Percentiles rank a stretch among this genome's conserved stretches.
Conservation (phyloP, 179 eudicot species). For the Patellifolia procumbens region DNA sequence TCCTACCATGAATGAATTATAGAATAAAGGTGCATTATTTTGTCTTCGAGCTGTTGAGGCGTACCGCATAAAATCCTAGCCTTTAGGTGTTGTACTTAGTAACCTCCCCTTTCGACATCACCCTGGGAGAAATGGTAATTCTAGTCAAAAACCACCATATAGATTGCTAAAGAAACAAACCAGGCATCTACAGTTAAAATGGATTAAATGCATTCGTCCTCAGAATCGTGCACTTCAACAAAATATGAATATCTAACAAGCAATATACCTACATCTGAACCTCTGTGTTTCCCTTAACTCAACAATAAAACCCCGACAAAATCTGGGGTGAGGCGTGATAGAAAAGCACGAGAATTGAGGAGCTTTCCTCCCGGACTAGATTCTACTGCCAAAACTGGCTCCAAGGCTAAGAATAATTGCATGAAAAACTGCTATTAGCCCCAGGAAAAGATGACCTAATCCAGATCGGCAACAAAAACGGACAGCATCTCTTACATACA, state of each 20-base stretch:
- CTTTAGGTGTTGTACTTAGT: no score
- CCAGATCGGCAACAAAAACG: conserved; percentile 5
- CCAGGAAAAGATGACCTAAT: conserved; percentile 13
- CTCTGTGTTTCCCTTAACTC: neutral
- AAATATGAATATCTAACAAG: neutral
- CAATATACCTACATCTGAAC: neutral
- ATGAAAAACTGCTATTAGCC: conserved; percentile 20
- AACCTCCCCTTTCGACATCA: neutral
- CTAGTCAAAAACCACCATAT: neutral
- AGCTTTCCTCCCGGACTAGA: neutral
- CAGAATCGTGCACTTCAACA: neutral
- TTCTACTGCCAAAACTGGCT: neutral
- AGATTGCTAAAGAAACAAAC: neutral
- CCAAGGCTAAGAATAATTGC: conserved; percentile 2
- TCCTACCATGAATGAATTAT: no score
- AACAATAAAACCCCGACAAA: neutral
- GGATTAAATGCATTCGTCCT: neutral
- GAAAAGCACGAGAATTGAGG: neutral
- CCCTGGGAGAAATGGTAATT: no score
- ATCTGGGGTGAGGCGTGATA: neutral
- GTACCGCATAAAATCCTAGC: no score
- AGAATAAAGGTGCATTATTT: no score
- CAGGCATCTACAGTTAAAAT: neutral
- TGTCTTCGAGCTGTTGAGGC: no score
- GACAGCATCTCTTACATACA: neutral